Base-by-base conservation (phyloP, 495 filamentous ascomycete genomes). In the Penicillium salamii region DNA sequence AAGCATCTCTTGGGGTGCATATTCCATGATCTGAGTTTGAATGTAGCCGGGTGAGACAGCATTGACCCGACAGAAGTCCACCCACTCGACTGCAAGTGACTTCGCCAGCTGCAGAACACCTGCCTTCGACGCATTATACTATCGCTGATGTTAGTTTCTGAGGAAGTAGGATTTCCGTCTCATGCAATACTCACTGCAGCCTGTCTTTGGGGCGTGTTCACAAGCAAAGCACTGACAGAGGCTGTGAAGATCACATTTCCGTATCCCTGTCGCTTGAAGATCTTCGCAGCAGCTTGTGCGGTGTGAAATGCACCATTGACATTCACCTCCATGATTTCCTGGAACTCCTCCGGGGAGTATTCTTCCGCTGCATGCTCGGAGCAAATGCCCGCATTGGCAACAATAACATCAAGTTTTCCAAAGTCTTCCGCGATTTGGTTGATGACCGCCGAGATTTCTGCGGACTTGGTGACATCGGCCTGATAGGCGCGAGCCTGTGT, bases 41-140 rank as follows among this genome's bases (percentile, higher is more conserved):
- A 91, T 90, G 61, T 91, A 95, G 7, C 90, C 89, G 5, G 89
- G 90, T 4, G 82, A 88, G n/a, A 95, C 68, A 19, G 78, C 78
- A 65, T 95, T 95, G 32, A 76, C 84, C 15, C 90, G 77, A 7
- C 89, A 89, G 56, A 89, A 91, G 14, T 79, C 80, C 7, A 83
- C 78, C 87, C 88, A 92, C 62, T 95, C 89, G n/a, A 91, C 78
- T 2, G 89, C 89, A 5, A 95, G 71, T 23, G 82, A 85, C 62
- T 74, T 80, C 63, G 76, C 85, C 15, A 90, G 70, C 49, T 93
- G 89, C 29, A 86, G 83, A 12, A 90, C 77, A 3, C 82, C 89
- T 6, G 89, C 89, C 70, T 95, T 95, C 36, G 85, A 84, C 3
- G 86, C 84, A 62, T 95, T 95, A 63, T 95, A 95, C 8, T 26